Evolutionary conservation across 164 flowering plant genomes (phyloP).

Genomic region (Chimonanthus praecox): DNA sequence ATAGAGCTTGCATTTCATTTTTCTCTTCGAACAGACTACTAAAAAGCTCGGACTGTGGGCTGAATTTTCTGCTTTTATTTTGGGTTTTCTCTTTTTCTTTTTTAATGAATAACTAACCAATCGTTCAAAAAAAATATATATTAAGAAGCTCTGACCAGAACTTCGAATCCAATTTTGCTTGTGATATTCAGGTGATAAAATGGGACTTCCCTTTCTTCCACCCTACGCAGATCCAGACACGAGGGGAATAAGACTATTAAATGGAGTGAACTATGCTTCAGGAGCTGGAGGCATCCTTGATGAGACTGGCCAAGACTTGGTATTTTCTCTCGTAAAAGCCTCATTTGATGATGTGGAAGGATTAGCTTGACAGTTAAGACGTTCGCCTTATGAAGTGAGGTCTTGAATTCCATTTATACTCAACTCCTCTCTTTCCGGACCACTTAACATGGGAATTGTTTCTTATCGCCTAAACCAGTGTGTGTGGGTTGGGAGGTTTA

Average conservation of each 20-base stretch:
- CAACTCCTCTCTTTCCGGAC: too few species aligned
- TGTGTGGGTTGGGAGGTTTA: too few species aligned
- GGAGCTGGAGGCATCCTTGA: slow-evolving; percentile 79
- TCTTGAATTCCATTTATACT: too few species aligned
- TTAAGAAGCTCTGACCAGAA: not conserved
- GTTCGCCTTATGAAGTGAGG: too few species aligned
- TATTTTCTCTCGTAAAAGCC: slow-evolving; percentile 8
- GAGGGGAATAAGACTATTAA: slow-evolving; percentile 31
- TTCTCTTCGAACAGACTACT: not conserved
- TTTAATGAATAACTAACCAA: not conserved
- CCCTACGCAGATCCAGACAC: slow-evolving; percentile 55
- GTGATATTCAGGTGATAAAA: slow-evolving; percentile 33
- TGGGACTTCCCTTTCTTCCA: slow-evolving; percentile 41
- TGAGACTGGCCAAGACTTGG: slow-evolving; percentile 59
- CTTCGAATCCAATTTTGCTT: not conserved
- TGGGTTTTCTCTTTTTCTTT: not conserved
- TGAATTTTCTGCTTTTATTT: not conserved
- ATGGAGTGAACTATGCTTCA: slow-evolving; percentile 73
- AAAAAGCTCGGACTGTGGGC: not conserved
- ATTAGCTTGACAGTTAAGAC: too few species aligned
- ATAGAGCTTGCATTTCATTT: not conserved
- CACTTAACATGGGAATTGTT: too few species aligned
- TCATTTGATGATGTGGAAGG: too few species aligned
- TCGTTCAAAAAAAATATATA: not conserved
- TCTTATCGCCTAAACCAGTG: too few species aligned